Percentiles rank a stretch among this genome's conserved stretches.
Evolutionary conservation across 805 yeast genomes (phyloP).

Genomic region (Ogataea chonburiensis): DNA sequence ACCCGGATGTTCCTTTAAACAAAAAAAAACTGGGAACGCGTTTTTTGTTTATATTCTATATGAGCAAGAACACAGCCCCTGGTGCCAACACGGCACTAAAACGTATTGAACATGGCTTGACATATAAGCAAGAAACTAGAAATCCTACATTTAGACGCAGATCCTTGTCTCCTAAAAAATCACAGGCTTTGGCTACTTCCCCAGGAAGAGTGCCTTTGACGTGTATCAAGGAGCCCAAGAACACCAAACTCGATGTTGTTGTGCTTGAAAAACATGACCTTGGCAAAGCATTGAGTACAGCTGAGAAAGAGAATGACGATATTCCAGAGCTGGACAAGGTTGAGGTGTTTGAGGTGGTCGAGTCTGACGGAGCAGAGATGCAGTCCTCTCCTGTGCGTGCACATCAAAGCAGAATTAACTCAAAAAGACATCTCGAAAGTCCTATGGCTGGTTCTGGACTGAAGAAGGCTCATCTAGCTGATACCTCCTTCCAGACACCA

Average conservation of each 20-base stretch:
- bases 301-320: conserved; percentile 23
- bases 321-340: conserved; percentile 2
- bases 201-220: conserved; percentile 27
- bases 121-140: conserved; percentile 37
- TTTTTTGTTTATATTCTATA: conserved; percentile 7
- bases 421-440: conserved; percentile 20
- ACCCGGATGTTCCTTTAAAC: conserved; percentile 1
- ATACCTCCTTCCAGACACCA: conserved; percentile 25
- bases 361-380: conserved; percentile 15
- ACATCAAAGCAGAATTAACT: conserved; percentile 19
- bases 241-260: conserved; percentile 17
- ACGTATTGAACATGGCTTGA: conserved; percentile 48
- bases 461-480: conserved; percentile 15
- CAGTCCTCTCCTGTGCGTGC: conserved; percentile 28
- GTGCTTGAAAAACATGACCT: conserved; percentile 28
- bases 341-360: conserved; percentile 13
- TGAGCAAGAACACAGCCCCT: conserved; percentile 5
- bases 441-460: conserved; percentile 1
- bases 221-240: conserved; percentile 21
- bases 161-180: conserved; percentile 26
- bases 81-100: conserved; percentile 14
- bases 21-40: conserved; percentile 4
- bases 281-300: conserved; percentile 19
- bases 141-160: conserved; percentile 21
- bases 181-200: conserved; percentile 14